These are phyloP conservation scores for Tillandsia leiboldiana DNA, from an alignment of 176 grass and related monocot genomes.

Conservation along the genomic window DNA sequence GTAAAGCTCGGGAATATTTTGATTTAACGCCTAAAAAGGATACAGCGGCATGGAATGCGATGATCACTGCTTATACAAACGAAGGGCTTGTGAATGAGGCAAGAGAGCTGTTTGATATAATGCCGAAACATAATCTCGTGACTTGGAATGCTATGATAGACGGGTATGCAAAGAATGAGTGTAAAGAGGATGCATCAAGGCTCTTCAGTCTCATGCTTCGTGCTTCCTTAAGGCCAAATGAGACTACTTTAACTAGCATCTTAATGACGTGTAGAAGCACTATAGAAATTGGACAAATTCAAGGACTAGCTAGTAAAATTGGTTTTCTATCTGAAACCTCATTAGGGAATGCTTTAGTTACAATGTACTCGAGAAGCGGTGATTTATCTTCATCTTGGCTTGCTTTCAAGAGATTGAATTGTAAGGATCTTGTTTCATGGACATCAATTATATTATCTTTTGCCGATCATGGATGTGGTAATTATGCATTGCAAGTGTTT, in stretches of 20 bases:
- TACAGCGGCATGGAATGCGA: slow-evolving; percentile 23
- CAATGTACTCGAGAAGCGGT: slow-evolving; percentile 18
- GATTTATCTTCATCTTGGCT: slow-evolving; percentile 19
- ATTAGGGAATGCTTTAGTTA: slow-evolving; percentile 18
- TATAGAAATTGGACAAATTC: slow-evolving; percentile 11
- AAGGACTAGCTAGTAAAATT: slow-evolving; percentile 9
- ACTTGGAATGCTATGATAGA: slow-evolving; percentile 16
- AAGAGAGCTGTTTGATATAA: slow-evolving; percentile 13
- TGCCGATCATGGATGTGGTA: slow-evolving; percentile 16
- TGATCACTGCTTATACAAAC: slow-evolving; percentile 13
- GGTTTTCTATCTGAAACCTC: background rate
- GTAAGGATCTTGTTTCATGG: slow-evolving; percentile 26
- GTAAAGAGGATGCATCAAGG: slow-evolving; percentile 5
- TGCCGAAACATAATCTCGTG: slow-evolving; percentile 12
- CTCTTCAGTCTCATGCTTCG: slow-evolving; percentile 14
- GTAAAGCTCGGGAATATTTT: slow-evolving; percentile 14
- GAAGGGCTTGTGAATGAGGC: slow-evolving; percentile 5
- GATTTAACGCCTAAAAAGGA: slow-evolving; percentile 17
- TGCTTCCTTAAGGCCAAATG: slow-evolving; percentile 2
- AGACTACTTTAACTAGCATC: slow-evolving; percentile 12
- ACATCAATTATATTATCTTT: slow-evolving; percentile 18
- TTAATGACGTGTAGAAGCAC: background rate
- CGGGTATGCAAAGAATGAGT: slow-evolving; percentile 13
- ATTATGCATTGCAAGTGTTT: slow-evolving; percentile 14
- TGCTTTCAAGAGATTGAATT: slow-evolving; percentile 6